These are phyloP conservation scores for Tympanopsis confertula DNA, from an alignment of 2,329 filamentous ascomycete genomes.

Conservation along the genomic window DNA sequence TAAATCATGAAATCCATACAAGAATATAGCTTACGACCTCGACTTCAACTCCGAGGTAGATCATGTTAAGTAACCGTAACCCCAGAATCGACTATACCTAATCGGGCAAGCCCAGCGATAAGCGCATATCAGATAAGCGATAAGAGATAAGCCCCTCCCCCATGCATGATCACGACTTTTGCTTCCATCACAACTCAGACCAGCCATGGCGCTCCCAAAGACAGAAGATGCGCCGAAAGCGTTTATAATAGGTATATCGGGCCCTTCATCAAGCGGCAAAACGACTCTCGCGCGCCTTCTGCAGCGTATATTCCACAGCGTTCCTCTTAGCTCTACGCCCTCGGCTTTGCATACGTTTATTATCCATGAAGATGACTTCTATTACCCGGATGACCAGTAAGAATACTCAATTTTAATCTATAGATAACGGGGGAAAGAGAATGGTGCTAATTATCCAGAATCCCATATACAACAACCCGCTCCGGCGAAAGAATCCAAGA, in stretches of 20 bases:
- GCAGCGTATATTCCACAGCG: background rate
- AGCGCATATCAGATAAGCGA: no score
- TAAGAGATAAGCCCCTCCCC: no score
- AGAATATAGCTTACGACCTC: no score
- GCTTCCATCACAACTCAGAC: background rate
- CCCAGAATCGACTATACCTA: no score
- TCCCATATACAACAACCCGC: conserved; percentile 1
- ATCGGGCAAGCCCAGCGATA: no score
- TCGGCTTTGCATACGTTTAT: background rate
- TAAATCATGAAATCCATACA: no score
- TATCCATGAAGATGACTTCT: conserved; percentile 1
- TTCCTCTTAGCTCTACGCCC: background rate
- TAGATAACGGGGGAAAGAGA: no score
- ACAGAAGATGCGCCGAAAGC: background rate
- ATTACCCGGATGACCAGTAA: background rate
- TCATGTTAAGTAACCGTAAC: no score
- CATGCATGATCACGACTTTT: no score
- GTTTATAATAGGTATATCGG: background rate
- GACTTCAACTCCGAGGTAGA: no score
- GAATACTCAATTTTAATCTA: no score
- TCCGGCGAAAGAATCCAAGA: background rate
- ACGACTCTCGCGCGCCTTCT: conserved; percentile 1
- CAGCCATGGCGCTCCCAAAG: background rate
- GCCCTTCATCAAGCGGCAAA: conserved; percentile 1
- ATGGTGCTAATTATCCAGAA: background rate